Evolutionary conservation across 2,329 filamentous ascomycete species (phyloP).

Genomic region (Pleoardoris graminearum): DNA sequence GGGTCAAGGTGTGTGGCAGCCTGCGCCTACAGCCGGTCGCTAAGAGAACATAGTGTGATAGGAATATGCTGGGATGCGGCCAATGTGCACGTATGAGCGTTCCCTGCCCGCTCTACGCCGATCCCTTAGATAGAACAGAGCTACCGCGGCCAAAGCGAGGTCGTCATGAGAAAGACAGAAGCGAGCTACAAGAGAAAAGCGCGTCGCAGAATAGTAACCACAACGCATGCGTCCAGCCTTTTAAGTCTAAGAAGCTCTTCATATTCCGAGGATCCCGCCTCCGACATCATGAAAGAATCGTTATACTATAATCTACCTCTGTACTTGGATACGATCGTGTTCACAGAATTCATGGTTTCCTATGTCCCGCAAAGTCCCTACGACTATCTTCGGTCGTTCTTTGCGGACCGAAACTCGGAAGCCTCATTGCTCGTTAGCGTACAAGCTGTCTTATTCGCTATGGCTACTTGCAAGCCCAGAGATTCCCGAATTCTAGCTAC

Average conservation of each 20-base stretch:
- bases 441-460: conserved; percentile 17
- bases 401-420: background rate
- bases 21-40: no score
- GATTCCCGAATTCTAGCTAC: conserved; percentile 8
- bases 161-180: conserved; percentile 14
- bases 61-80: conserved; percentile 11
- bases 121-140: conserved; percentile 18
- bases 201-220: background rate
- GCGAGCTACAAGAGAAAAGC: conserved; percentile 9
- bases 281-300: background rate
- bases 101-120: conserved; percentile 20
- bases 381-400: conserved; percentile 20
- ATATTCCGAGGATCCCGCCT: background rate
- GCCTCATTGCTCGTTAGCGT: conserved; percentile 10
- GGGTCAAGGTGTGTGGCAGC: conserved; percentile 4
- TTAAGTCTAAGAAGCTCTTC: background rate
- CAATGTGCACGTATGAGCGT: conserved; percentile 20
- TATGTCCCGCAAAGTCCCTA: conserved; percentile 25
- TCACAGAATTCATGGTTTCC: conserved; percentile 19
- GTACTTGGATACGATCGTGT: conserved; percentile 4
- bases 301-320: background rate
- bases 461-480: conserved; percentile 12
- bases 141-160: conserved; percentile 21
- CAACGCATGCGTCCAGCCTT: background rate
- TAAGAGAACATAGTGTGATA: conserved; percentile 22